Evolutionary conservation across 2,329 filamentous ascomycete genomes (phyloP).

Genomic region (Fusarium coicis): DNA sequence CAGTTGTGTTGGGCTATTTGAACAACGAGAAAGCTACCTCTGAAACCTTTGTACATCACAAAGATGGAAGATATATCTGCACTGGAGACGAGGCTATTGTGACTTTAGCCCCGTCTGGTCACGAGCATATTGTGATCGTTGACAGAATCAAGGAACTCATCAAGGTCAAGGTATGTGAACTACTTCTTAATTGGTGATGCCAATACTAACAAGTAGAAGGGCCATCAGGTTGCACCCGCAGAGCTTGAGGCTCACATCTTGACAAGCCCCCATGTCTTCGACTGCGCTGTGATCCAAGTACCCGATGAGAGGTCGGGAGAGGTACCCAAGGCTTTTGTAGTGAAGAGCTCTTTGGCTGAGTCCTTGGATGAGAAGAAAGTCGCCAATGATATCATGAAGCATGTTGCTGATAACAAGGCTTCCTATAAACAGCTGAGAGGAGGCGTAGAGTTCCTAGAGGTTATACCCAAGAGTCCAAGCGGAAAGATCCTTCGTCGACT

Average conservation of each 20-base stretch:
- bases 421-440: conserved; percentile 62
- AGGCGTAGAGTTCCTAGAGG: conserved; percentile 61
- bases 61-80: conserved; percentile 78
- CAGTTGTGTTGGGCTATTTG: conserved; percentile 83
- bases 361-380: conserved; percentile 61
- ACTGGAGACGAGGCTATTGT: conserved; percentile 88
- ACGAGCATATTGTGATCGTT: conserved; percentile 86
- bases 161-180: conserved; percentile 74
- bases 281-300: conserved; percentile 79
- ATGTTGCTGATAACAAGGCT: conserved; percentile 74
- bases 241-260: conserved; percentile 82
- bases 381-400: conserved; percentile 62
- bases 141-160: conserved; percentile 79
- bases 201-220: conserved; percentile 54
- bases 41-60: conserved; percentile 77
- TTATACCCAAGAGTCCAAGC: conserved; percentile 69
- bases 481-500: conserved; percentile 60
- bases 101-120: conserved; percentile 68
- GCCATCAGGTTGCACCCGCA: conserved; percentile 81
- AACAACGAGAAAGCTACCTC: conserved; percentile 85
- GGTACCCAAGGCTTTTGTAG: conserved; percentile 71
- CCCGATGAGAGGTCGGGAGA: conserved; percentile 69
- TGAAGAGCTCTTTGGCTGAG: conserved; percentile 54
- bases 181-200: accelerated
- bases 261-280: conserved; percentile 74